Evolutionary conservation across 2,329 filamentous ascomycete species (phyloP).

Genomic region (Penicillium occitanis): DNA sequence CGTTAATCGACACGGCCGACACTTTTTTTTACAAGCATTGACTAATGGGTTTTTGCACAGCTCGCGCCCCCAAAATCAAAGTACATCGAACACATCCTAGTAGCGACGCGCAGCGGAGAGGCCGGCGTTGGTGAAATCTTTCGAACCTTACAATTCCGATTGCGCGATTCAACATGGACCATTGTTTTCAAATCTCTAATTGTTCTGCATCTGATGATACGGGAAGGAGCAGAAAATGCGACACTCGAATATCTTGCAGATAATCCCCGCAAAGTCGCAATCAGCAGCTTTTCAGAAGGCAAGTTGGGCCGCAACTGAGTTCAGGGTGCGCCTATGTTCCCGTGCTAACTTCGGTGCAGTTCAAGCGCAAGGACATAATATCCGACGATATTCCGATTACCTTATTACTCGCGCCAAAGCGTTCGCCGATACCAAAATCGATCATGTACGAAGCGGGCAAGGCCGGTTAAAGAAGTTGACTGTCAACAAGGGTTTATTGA

Average conservation of each 20-base stretch:
- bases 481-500: slow-evolving; percentile 86
- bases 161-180: slow-evolving; percentile 98
- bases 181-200: slow-evolving; percentile 98
- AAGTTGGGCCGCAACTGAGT: slow-evolving; percentile 36
- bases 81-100: slow-evolving; percentile 96
- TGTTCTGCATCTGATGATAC: slow-evolving; percentile 94
- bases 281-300: slow-evolving; percentile 93
- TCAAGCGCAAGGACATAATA: slow-evolving; percentile 92
- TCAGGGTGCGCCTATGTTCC: background rate
- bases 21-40: slow-evolving; percentile 24
- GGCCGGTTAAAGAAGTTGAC: slow-evolving; percentile 79
- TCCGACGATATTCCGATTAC: slow-evolving; percentile 87
- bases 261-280: slow-evolving; percentile 78
- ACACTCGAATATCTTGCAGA: slow-evolving; percentile 82
- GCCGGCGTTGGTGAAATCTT: slow-evolving; percentile 95
- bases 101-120: slow-evolving; percentile 92
- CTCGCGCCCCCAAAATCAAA: slow-evolving; percentile 97
- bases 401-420: slow-evolving; percentile 77
- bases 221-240: slow-evolving; percentile 86
- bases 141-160: slow-evolving; percentile 78
- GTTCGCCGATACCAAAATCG: slow-evolving; percentile 78
- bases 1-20: slow-evolving; percentile 25
- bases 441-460: slow-evolving; percentile 84
- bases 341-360: slow-evolving; percentile 56
- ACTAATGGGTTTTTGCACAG: slow-evolving; percentile 47